Percentiles rank a stretch among this genome's conserved stretches.
phyloP scores from a whole-genome alignment of 352 stramenopile species.

The Phytophthora niederhauseri region DNA sequence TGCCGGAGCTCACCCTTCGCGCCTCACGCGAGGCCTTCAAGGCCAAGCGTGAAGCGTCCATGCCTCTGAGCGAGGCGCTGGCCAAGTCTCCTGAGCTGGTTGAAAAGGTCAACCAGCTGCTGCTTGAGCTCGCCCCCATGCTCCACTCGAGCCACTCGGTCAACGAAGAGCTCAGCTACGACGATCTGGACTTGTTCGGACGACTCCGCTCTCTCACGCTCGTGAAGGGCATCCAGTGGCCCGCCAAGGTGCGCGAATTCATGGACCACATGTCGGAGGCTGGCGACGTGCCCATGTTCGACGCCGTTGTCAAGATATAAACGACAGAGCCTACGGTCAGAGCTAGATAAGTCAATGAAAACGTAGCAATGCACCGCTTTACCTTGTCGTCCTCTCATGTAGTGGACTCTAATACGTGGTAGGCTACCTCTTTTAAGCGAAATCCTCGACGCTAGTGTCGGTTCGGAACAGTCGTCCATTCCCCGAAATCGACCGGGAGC shows the following conservation, averaged over 20 bases:
- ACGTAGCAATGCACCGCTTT: conserved; percentile 96
- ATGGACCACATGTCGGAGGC: conserved; percentile 44
- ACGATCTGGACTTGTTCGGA: conserved; percentile 58
- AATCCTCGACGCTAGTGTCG: conserved; percentile 28
- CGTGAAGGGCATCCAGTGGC: conserved; percentile 53
- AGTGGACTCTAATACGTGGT: no score
- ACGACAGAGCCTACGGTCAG: no score
- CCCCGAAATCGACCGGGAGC: background rate
- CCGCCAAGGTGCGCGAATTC: conserved; percentile 53
- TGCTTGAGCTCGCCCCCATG: conserved; percentile 41
- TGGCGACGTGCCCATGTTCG: conserved; percentile 46
- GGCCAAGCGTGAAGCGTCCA: conserved; percentile 41
- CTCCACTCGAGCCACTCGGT: conserved; percentile 45
- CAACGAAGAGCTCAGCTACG: conserved; percentile 55
- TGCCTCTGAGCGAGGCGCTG: conserved; percentile 40
- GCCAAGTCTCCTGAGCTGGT: conserved; percentile 47
- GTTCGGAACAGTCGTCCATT: conserved; percentile 38
- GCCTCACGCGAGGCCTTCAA: conserved; percentile 51
- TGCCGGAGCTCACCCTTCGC: conserved; percentile 48
- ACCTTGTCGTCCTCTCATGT: conserved; percentile 75
- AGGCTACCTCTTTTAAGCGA: background rate
- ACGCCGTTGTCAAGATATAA: conserved; percentile 49
- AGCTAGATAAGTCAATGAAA: conserved; percentile 33
- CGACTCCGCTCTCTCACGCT: conserved; percentile 51
- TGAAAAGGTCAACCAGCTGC: conserved; percentile 38